phyloP scores from a whole-genome alignment of 768 basidiomycete species.

The Rhizopogon salebrosus region DNA sequence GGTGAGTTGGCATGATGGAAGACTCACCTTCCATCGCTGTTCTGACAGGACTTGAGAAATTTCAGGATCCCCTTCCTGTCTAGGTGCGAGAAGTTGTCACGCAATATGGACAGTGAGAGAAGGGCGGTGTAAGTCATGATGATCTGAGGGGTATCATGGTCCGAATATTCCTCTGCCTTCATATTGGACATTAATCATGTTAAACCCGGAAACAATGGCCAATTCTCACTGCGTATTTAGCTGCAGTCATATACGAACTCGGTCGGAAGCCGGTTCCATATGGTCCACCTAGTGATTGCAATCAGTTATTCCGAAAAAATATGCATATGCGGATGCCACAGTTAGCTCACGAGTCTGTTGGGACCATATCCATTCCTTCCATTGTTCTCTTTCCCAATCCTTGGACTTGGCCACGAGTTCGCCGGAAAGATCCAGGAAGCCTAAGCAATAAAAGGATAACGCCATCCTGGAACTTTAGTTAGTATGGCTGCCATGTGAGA shows the following conservation, averaged over 20 bases:
- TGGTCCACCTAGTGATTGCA: conserved; percentile 38
- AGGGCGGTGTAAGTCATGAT: conserved; percentile 95
- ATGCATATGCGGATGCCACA: not conserved
- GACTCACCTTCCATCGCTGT: conserved; percentile 75
- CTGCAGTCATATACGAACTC: conserved; percentile 62
- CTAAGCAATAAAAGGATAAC: conserved; percentile 84
- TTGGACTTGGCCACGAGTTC: conserved; percentile 38
- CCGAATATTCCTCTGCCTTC: conserved; percentile 33
- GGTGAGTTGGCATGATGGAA: not conserved
- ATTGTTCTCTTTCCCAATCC: conserved; percentile 50
- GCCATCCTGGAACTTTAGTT: conserved; percentile 54
- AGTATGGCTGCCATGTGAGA: conserved; percentile 6
- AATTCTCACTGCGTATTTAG: conserved; percentile 11
- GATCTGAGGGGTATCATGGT: conserved; percentile 71
- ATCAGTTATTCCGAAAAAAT: conserved; percentile 1
- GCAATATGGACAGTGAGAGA: conserved; percentile 74
- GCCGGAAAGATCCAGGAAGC: conserved; percentile 74
- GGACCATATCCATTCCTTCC: conserved; percentile 86
- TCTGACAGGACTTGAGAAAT: conserved; percentile 72
- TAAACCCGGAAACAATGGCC: not conserved
- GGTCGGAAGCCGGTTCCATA: conserved; percentile 71
- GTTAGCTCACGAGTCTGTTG: conserved; percentile 59
- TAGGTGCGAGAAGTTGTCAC: conserved; percentile 76
- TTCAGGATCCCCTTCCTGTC: conserved; percentile 61
- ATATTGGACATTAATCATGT: conserved; percentile 8